Evolutionary conservation across 495 filamentous ascomycete species (phyloP), one percentile per base, ranked within the genome.

Genomic region (Beverwykella pulmonaria): DNA sequence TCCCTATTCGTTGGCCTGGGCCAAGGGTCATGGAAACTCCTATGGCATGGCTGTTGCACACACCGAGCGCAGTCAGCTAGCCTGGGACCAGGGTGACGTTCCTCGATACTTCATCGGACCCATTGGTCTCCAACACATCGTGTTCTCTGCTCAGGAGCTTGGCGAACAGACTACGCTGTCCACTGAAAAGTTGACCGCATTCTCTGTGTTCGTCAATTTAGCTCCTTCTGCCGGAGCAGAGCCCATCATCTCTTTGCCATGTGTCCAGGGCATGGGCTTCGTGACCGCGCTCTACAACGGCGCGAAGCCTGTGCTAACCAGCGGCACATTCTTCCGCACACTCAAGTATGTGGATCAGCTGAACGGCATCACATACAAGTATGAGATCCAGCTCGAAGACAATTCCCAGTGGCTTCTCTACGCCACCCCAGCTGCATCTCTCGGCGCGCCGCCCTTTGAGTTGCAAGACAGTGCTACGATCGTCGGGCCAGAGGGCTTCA

Each of bases 231-330:
- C 73, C 15, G 82, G 82, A 15, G 84, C 84, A 0, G 68, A 76
- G 0, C 79, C 87, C 1, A 77, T 76, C 25, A 80, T 98, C 34
- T 87, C 86, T 0, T 90, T 97, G 69, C 93, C 93, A 0, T 73
- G 97, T 7, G 87, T 96, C 1, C 93, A 97, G 74, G 94, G 94
- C 2, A 93, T 93, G 87, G 92, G 85, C 0, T 93, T 92, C 66
- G 83, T 95, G 12, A 96, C 92, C 4, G 93, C 81, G 2, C 60
- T 89, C n/a, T 98, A 93, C 76, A 82, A 80, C 47, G 82, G 83
- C 32, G 79, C 86, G 4, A 84, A 86, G 26, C 93, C 93, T 1
- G 48, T 88, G 12, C 79, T 98, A 23, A 85, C 91, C 68, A 90
- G 87, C 55, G 87, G 86, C 10, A 81, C 93, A 1, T 87, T 86